A percentile compares a stretch with the other conserved stretches of the same genome.
Conservation (phyloP, 768 basidiomycete species). For the Psilocybe cyanescens region DNA sequence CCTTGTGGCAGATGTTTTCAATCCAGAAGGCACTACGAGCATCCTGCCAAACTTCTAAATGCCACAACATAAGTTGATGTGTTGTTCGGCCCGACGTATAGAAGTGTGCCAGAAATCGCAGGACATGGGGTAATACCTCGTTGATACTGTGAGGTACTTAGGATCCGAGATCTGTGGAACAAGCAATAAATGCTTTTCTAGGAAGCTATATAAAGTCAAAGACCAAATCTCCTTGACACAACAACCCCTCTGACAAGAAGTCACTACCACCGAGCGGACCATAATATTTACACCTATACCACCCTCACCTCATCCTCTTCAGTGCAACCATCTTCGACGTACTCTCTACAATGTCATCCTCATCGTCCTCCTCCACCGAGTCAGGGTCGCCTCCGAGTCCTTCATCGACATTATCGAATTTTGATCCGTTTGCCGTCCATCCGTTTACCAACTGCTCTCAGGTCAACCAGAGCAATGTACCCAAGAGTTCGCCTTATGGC, state of each 20-base stretch:
- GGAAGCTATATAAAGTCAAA: conserved; percentile 9
- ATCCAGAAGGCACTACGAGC: conserved; percentile 5
- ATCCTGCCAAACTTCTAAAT: conserved; percentile 12
- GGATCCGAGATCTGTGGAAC: conserved; percentile 3
- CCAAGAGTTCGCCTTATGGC: conserved; percentile 11
- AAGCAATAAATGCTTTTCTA: neutral
- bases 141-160: conserved; percentile 2
- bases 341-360: conserved; percentile 12
- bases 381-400: conserved; percentile 22
- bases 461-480: conserved; percentile 14
- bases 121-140: conserved; percentile 11
- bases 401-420: conserved; percentile 23
- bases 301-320: neutral
- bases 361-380: conserved; percentile 21
- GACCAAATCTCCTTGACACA: neutral
- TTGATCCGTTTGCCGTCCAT: conserved; percentile 34
- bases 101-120: conserved; percentile 4
- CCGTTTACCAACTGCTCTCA: conserved; percentile 34
- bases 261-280: neutral
- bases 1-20: neutral
- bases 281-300: neutral
- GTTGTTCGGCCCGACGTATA: conserved; percentile 13
- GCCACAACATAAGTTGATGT: neutral
- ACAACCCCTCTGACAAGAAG: neutral
- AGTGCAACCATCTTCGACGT: neutral